These are phyloP conservation scores for Carpinus fangiana DNA, from an alignment of 306 rosid species.

Conservation along the genomic window DNA sequence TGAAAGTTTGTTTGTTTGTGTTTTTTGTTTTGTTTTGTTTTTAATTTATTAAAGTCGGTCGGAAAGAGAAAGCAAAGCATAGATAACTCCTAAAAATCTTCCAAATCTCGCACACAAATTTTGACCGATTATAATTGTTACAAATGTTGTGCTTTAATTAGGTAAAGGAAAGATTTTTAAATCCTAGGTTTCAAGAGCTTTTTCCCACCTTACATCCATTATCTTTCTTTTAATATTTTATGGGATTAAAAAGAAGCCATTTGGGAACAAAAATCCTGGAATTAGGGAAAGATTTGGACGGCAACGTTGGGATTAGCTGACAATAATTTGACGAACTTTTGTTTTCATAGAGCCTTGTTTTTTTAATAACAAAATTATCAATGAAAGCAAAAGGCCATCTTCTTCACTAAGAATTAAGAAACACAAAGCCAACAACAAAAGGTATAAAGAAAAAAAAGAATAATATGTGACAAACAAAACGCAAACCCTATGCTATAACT, in stretches of 20 bases:
- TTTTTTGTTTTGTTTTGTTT: not conserved
- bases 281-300: not conserved
- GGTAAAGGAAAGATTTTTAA: not conserved
- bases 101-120: not conserved
- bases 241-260: no score
- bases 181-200: not conserved
- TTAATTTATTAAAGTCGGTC: no score
- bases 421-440: not conserved
- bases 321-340: slow-evolving; percentile 1
- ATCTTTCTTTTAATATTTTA: not conserved
- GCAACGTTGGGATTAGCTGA: not conserved
- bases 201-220: not conserved
- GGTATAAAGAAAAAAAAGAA: not conserved
- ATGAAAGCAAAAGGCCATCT: slow-evolving; percentile 1
- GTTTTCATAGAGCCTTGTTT: not conserved
- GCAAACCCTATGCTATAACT: not conserved
- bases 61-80: not conserved
- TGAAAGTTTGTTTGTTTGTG: no score
- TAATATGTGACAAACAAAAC: not conserved
- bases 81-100: not conserved
- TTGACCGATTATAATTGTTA: slow-evolving; percentile 1
- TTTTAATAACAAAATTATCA: not conserved
- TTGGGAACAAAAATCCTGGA: not conserved
- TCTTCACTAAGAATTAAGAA: not conserved
- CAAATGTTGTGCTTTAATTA: not conserved